A percentile compares a stretch with the other conserved stretches of the same genome.
Evolutionary conservation across 2,329 filamentous ascomycete species (phyloP).

Genomic region (Harringtonia lauricola): DNA sequence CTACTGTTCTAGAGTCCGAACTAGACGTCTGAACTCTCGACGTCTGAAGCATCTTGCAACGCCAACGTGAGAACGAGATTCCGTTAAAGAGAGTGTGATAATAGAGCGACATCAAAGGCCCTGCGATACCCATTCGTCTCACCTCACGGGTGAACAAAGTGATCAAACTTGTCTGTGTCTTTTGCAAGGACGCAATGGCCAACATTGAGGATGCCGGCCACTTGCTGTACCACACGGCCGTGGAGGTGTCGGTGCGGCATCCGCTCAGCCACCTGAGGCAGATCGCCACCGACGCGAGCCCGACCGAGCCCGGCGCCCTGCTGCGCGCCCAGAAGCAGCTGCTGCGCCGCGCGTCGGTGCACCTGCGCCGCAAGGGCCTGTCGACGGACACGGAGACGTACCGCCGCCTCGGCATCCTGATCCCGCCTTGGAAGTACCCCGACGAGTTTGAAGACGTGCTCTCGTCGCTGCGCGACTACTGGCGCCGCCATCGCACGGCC

Average conservation of each 20-base stretch:
- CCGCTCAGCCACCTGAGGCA: conserved; percentile 1
- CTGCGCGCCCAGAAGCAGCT: conserved; percentile 3
- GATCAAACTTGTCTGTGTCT: not conserved
- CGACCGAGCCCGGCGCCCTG: not conserved
- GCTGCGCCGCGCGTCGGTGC: conserved; percentile 2
- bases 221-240: not conserved
- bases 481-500: conserved; percentile 4
- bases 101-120: no score
- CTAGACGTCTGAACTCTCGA: no score
- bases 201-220: not conserved
- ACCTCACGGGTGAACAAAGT: no score
- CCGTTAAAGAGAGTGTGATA: no score
- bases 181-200: conserved; percentile 1
- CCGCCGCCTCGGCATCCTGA: conserved; percentile 8
- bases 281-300: conserved; percentile 5
- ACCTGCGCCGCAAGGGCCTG: conserved; percentile 5
- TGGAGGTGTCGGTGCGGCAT: conserved; percentile 1
- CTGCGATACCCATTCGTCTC: no score
- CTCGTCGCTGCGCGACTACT: conserved; percentile 4
- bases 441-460: conserved; percentile 4
- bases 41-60: no score
- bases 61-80: no score
- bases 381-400: conserved; percentile 8
- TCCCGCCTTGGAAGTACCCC: conserved; percentile 4
- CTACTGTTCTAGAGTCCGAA: no score